Conservation (phyloP, 768 basidiomycete genomes). For the Plicaturopsis crispa region DNA sequence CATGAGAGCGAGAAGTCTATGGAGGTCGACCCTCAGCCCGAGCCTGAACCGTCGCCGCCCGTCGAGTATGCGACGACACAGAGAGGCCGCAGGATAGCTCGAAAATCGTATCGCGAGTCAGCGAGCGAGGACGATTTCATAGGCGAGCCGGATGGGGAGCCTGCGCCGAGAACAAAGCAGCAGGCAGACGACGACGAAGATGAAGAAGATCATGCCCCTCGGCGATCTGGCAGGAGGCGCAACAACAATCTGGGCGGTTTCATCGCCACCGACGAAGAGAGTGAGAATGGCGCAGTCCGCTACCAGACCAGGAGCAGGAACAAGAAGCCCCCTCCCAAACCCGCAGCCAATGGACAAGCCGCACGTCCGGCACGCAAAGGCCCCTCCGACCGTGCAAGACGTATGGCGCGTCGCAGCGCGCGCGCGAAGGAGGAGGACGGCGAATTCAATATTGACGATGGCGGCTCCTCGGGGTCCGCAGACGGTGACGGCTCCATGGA, state of each 20-base stretch:
- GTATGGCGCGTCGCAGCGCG: constrained; percentile 17
- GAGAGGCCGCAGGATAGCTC: constrained; percentile 34
- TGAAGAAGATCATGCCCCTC: constrained; percentile 5
- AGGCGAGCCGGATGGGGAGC: constrained; percentile 2
- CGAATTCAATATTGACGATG: constrained; percentile 39
- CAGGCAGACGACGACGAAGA: constrained; percentile 9
- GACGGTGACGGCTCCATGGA: constrained; percentile 57
- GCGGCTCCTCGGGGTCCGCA: constrained; percentile 40
- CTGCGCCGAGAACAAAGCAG: constrained; percentile 10
- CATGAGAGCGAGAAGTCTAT: constrained; percentile 37
- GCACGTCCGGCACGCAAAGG: constrained; percentile 16
- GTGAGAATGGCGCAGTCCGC: constrained; percentile 20
- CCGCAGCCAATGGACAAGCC: constrained; percentile 14
- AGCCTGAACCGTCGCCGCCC: constrained; percentile 10
- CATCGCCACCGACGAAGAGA: constrained; percentile 40
- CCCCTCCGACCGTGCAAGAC: constrained; percentile 9
- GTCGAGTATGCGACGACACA: constrained; percentile 19
- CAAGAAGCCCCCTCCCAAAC: constrained; percentile 22
- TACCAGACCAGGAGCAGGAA: constrained; percentile 32
- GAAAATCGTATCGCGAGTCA: constrained; percentile 36
- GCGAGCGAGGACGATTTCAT: constrained; percentile 32
- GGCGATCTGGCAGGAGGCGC: constrained; percentile 1
- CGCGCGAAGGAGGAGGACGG: constrained; percentile 33
- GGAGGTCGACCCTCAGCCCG: constrained; percentile 21
- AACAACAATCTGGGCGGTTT: constrained; percentile 22